phyloP scores from a whole-genome alignment of 352 stramenopile species.

The Phytophthora ramorum region DNA sequence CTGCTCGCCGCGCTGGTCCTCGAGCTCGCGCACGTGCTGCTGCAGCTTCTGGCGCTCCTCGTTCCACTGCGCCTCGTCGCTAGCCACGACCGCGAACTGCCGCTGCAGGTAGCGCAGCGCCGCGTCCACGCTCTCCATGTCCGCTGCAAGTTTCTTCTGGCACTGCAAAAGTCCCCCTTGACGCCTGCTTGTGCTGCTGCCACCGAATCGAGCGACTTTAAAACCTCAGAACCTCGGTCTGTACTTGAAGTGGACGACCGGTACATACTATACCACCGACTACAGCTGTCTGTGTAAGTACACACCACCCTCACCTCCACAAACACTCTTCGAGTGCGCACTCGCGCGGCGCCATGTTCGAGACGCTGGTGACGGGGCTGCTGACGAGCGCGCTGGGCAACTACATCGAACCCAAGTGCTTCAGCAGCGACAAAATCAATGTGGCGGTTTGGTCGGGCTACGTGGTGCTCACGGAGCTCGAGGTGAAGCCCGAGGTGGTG shows the following conservation, averaged over 20 bases:
- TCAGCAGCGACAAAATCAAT: constrained; percentile 91
- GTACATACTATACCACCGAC: constrained; percentile 3
- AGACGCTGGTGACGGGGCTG: constrained; percentile 87
- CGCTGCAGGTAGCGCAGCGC: constrained; percentile 87
- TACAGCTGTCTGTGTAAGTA: not conserved
- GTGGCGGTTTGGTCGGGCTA: constrained; percentile 89
- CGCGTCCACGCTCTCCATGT: constrained; percentile 88
- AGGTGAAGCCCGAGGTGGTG: constrained; percentile 82
- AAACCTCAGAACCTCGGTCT: constrained; percentile 30
- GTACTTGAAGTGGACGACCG: constrained; percentile 16
- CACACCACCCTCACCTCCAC: constrained; percentile 5
- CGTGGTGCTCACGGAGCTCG: constrained; percentile 82
- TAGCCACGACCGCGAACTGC: constrained; percentile 83
- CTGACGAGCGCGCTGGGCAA: constrained; percentile 86
- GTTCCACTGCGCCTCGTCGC: constrained; percentile 79
- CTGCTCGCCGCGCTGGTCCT: constrained; percentile 76
- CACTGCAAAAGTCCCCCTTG: constrained; percentile 2
- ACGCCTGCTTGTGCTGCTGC: constrained; percentile 31
- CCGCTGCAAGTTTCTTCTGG: constrained; percentile 7
- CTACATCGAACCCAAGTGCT: constrained; percentile 90
- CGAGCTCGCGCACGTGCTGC: constrained; percentile 79
- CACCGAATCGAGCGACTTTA: constrained; percentile 3
- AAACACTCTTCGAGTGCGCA: constrained; percentile 6
- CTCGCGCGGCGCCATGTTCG: constrained; percentile 65
- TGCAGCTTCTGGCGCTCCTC: constrained; percentile 80